Evolutionary conservation across 2,329 filamentous ascomycete genomes (phyloP).

Genomic region (Diaporthe amygdali): DNA sequence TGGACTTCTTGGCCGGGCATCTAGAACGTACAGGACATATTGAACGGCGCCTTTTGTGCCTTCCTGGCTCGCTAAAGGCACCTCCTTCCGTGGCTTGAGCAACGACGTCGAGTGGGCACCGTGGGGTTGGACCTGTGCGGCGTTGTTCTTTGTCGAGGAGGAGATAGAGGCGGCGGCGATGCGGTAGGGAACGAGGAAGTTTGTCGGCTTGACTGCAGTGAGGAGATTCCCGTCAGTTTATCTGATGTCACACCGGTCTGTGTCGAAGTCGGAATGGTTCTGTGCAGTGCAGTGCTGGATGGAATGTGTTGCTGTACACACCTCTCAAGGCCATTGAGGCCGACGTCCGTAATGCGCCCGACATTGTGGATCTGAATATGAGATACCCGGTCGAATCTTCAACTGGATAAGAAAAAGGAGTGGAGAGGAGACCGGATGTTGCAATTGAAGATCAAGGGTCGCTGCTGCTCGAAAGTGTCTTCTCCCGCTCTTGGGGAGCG

Average conservation of each 20-base stretch:
- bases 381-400: neutral
- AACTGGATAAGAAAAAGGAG: neutral
- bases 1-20: too few relatives aligned
- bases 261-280: neutral
- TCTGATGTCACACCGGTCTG: neutral
- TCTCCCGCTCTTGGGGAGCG: neutral
- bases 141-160: slow-evolving; percentile 67
- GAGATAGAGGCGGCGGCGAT: slow-evolving; percentile 69
- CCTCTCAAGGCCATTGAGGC: slow-evolving; percentile 59
- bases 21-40: slow-evolving; percentile 78
- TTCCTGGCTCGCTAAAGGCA: slow-evolving; percentile 79
- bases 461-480: neutral
- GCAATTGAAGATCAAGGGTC: neutral
- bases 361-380: slow-evolving; percentile 42
- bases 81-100: slow-evolving; percentile 68
- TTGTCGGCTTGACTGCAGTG: slow-evolving; percentile 67
- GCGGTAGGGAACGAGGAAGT: slow-evolving; percentile 67
- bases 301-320: slow-evolving; percentile 36
- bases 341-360: slow-evolving; percentile 55
- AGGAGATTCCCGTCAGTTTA: slow-evolving; percentile 26
- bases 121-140: slow-evolving; percentile 52
- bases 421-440: neutral
- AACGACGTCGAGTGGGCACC: slow-evolving; percentile 56
- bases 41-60: slow-evolving; percentile 80
- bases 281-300: neutral